phyloP scores from a whole-genome alignment of 2,329 filamentous ascomycete genomes.

The Graphiopsis chlorocephala region DNA sequence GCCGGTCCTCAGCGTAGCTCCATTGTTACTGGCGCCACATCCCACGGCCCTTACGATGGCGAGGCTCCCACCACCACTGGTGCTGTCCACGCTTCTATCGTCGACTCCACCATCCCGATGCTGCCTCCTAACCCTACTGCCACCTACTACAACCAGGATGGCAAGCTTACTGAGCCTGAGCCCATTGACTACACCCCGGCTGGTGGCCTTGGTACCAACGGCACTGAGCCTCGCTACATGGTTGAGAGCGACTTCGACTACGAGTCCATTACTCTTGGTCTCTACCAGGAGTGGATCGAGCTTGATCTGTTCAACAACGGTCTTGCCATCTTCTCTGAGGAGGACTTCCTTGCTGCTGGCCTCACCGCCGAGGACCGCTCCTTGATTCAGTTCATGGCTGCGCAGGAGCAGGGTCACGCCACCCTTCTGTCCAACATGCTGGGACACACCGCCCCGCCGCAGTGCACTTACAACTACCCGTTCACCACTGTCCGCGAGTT shows the following conservation, averaged over 20 bases:
- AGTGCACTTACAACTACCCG: slow-evolving; percentile 82
- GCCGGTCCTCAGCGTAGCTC: slow-evolving; percentile 47
- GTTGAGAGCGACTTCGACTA: slow-evolving; percentile 81
- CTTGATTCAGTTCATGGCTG: slow-evolving; percentile 72
- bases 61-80: slow-evolving; percentile 65
- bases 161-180: slow-evolving; percentile 63
- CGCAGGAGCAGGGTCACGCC: slow-evolving; percentile 75
- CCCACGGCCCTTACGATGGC: slow-evolving; percentile 67
- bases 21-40: slow-evolving; percentile 57
- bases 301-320: slow-evolving; percentile 79
- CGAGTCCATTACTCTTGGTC: slow-evolving; percentile 68
- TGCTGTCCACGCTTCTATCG: slow-evolving; percentile 58
- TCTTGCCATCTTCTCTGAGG: slow-evolving; percentile 64
- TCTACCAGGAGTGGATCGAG: slow-evolving; percentile 85
- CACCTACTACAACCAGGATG: slow-evolving; percentile 69
- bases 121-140: slow-evolving; percentile 59
- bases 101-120: slow-evolving; percentile 58
- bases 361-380: slow-evolving; percentile 67
- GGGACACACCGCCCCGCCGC: slow-evolving; percentile 64
- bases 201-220: slow-evolving; percentile 73
- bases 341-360: slow-evolving; percentile 67
- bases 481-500: slow-evolving; percentile 71
- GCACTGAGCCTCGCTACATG: slow-evolving; percentile 71
- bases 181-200: slow-evolving; percentile 70
- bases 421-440: slow-evolving; percentile 77